Evolutionary conservation across 805 yeast genomes (phyloP).

Genomic region (Wickerhamomyces queroliae): DNA sequence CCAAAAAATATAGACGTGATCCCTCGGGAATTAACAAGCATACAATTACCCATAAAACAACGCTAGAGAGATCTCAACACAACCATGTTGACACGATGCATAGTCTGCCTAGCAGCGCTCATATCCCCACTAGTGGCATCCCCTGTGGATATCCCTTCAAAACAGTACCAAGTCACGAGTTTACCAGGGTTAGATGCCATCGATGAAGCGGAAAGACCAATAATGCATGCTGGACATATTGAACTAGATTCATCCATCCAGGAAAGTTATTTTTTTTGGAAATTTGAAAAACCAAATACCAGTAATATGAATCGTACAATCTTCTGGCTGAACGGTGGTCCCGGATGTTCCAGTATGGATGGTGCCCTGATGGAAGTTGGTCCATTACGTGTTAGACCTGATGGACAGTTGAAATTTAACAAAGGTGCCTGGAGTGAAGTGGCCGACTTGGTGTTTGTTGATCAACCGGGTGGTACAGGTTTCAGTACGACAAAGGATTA

Average conservation of each 20-base stretch:
- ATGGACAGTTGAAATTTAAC: conserved; percentile 46
- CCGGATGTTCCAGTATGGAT: conserved; percentile 97
- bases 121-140: neutral
- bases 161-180: conserved; percentile 10
- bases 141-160: conserved; percentile 15
- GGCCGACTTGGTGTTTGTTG: conserved; percentile 79
- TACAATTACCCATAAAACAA: too few relatives aligned
- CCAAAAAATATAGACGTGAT: too few relatives aligned
- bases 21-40: too few relatives aligned
- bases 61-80: too few relatives aligned
- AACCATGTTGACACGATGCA: neutral
- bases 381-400: conserved; percentile 59
- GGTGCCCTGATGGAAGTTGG: conserved; percentile 94
- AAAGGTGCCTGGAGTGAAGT: conserved; percentile 79
- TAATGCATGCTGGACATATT: conserved; percentile 40
- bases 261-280: conserved; percentile 24
- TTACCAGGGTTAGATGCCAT: conserved; percentile 18
- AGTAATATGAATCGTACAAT: conserved; percentile 38
- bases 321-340: conserved; percentile 97
- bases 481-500: conserved; percentile 60
- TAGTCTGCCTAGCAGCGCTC: neutral
- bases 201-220: conserved; percentile 23
- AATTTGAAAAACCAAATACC: conserved; percentile 14
- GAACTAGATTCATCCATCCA: conserved; percentile 11
- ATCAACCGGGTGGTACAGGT: conserved; percentile 95